Evolutionary conservation across 257 asterid genomes (phyloP).

Genomic region (Verbena officinalis): DNA sequence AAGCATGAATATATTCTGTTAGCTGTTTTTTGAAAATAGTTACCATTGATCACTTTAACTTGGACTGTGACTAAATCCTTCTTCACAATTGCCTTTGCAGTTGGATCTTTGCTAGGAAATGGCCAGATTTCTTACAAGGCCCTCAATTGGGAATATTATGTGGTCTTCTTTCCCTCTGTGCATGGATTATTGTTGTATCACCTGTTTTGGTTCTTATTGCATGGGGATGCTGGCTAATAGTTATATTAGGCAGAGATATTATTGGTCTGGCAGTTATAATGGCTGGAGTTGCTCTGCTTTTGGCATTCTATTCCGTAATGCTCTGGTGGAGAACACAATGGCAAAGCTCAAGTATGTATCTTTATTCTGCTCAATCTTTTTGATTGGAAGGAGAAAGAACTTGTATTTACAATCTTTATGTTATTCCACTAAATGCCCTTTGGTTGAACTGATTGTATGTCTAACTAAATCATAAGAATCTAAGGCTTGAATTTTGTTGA

Average conservation of each 20-base stretch:
- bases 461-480: conserved; percentile 12
- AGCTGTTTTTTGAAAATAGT: background rate
- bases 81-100: conserved; percentile 52
- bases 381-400: conserved; percentile 14
- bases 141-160: conserved; percentile 88
- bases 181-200: conserved; percentile 88
- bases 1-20: background rate
- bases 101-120: conserved; percentile 98
- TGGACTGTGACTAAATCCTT: conserved; percentile 29
- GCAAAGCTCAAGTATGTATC: conserved; percentile 98
- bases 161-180: conserved; percentile 68
- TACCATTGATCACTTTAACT: background rate
- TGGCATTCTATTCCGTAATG: conserved; percentile 96
- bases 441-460: background rate
- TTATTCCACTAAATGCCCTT: conserved; percentile 1
- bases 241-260: conserved; percentile 90
- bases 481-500: background rate
- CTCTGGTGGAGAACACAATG: conserved; percentile 99
- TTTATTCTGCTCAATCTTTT: conserved; percentile 21
- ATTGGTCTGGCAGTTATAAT: conserved; percentile 97
- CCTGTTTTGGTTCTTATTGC: conserved; percentile 76
- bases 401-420: background rate
- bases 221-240: conserved; percentile 96
- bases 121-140: conserved; percentile 88
- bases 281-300: conserved; percentile 94